These are phyloP conservation scores for Cladobotryum protrusum DNA, from an alignment of 2,329 filamentous ascomycete species.

Conservation along the genomic window DNA sequence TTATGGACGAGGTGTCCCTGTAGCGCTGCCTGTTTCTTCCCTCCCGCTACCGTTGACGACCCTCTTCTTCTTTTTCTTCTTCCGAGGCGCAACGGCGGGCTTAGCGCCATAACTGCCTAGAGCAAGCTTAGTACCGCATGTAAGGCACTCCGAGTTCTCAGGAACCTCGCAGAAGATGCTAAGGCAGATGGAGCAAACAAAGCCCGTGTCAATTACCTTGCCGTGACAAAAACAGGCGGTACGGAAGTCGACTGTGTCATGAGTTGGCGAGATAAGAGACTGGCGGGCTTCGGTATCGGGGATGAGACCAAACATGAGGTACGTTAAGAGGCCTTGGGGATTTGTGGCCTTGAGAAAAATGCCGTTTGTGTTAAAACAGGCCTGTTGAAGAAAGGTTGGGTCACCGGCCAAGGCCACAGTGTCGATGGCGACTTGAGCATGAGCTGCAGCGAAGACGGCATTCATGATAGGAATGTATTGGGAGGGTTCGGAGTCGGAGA, in stretches of 20 bases:
- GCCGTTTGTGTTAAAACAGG: constrained; percentile 57
- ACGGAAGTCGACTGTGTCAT: constrained; percentile 87
- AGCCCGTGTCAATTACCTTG: constrained; percentile 83
- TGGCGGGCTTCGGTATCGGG: constrained; percentile 52
- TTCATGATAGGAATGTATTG: constrained; percentile 99
- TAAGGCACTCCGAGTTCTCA: constrained; percentile 64
- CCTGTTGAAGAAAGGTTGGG: constrained; percentile 91
- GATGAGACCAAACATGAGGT: constrained; percentile 90
- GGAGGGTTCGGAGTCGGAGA: constrained; percentile 76
- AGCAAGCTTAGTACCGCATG: constrained; percentile 73
- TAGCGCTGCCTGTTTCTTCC: constrained; percentile 54
- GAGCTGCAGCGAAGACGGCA: constrained; percentile 88
- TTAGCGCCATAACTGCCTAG: constrained; percentile 70
- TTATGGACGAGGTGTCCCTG: constrained; percentile 50
- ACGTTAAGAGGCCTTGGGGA: constrained; percentile 74
- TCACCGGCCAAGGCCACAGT: constrained; percentile 80
- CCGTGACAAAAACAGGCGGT: constrained; percentile 98
- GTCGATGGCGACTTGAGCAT: constrained; percentile 83
- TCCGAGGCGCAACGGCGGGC: constrained; percentile 66
- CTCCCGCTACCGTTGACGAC: constrained; percentile 44
- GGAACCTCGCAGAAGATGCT: constrained; percentile 79
- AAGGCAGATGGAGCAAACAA: constrained; percentile 92
- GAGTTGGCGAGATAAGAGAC: constrained; percentile 69
- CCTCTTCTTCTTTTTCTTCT: constrained; percentile 73
- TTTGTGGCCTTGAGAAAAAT: constrained; percentile 47